These are phyloP conservation scores for Phytophthora europaea DNA, from an alignment of 352 stramenopile species.

Conservation along the genomic window DNA sequence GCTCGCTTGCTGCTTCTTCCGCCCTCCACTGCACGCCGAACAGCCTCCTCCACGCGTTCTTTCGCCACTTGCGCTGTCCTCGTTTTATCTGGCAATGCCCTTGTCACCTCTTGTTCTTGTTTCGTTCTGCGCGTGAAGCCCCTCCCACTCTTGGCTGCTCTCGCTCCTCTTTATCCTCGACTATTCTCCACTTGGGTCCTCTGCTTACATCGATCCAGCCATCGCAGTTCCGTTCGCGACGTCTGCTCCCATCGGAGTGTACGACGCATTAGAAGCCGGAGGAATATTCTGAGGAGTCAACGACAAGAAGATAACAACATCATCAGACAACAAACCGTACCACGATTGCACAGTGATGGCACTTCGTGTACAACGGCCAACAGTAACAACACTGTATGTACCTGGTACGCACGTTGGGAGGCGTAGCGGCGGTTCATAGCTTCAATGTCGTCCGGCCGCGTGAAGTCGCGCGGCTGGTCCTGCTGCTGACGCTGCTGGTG, in stretches of 20 bases:
- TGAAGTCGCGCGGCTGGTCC: conserved; percentile 77
- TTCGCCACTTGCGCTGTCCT: conserved; percentile 15
- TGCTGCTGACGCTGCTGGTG: conserved; percentile 47
- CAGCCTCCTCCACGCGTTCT: conserved; percentile 14
- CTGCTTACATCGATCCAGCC: conserved; percentile 73
- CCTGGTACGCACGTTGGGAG: conserved; percentile 83
- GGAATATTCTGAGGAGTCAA: conserved; percentile 65
- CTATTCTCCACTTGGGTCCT: conserved; percentile 8
- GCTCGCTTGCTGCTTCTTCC: conserved; percentile 18
- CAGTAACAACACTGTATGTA: conserved; percentile 44
- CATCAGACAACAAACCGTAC: conserved; percentile 5
- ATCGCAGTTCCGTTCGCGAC: conserved; percentile 80
- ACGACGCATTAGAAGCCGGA: conserved; percentile 66
- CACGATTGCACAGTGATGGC: not conserved
- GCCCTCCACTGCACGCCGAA: not conserved
- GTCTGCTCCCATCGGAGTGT: conserved; percentile 75
- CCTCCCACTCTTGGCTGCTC: conserved; percentile 15
- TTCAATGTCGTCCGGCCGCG: conserved; percentile 75
- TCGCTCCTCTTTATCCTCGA: conserved; percentile 12
- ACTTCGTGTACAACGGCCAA: conserved; percentile 17
- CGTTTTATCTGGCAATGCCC: conserved; percentile 25
- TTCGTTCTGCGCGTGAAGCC: conserved; percentile 11
- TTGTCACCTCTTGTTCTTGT: conserved; percentile 30
- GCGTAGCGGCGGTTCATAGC: conserved; percentile 85
- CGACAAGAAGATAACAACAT: conserved; percentile 5